Percentiles rank a stretch among this genome's conserved stretches.
phyloP scores from a whole-genome alignment of 1,284 basidiomycete genomes.

The Chondrostereum purpureum region DNA sequence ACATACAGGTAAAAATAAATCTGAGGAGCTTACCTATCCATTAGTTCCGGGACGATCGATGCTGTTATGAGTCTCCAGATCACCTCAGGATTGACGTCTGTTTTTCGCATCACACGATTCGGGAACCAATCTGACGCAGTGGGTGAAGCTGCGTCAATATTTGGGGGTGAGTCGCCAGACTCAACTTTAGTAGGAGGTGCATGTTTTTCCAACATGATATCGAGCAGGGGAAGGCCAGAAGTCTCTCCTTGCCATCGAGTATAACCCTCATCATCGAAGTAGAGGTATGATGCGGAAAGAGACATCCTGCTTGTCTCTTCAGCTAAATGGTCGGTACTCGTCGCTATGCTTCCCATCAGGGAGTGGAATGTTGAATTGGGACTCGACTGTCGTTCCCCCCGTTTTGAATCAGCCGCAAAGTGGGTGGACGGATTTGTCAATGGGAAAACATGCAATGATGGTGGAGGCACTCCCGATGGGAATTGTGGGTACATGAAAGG shows the following conservation, averaged over 20 bases:
- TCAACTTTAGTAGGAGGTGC: conserved; percentile 23
- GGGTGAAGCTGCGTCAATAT: conserved; percentile 16
- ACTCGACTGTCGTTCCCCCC: conserved; percentile 35
- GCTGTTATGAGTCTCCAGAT: conserved; percentile 72
- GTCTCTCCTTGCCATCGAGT: conserved; percentile 87
- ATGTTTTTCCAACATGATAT: conserved; percentile 65
- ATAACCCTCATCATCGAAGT: conserved; percentile 77
- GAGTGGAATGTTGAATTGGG: conserved; percentile 37
- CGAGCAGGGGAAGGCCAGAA: conserved; percentile 80
- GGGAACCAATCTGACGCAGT: conserved; percentile 62
- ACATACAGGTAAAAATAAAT: conserved; percentile 15
- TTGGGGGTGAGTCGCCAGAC: conserved; percentile 19
- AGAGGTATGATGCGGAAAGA: conserved; percentile 68
- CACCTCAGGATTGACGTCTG: conserved; percentile 73
- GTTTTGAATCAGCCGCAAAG: conserved; percentile 43
- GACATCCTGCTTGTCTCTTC: conserved; percentile 58
- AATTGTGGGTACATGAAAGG: conserved; percentile 50
- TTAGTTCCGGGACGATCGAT: conserved; percentile 76
- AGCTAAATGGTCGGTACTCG: conserved; percentile 33
- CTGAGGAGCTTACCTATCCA: conserved; percentile 64
- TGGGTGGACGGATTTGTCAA: conserved; percentile 73
- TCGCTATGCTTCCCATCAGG: conserved; percentile 26
- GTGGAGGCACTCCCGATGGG: conserved; percentile 67
- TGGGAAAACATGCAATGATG: conserved; percentile 66
- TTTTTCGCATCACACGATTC: conserved; percentile 63